A percentile compares a stretch with the other conserved stretches of the same genome.
Evolutionary conservation across 148 eudicot species (phyloP).

Genomic region (Bassia scoparia): DNA sequence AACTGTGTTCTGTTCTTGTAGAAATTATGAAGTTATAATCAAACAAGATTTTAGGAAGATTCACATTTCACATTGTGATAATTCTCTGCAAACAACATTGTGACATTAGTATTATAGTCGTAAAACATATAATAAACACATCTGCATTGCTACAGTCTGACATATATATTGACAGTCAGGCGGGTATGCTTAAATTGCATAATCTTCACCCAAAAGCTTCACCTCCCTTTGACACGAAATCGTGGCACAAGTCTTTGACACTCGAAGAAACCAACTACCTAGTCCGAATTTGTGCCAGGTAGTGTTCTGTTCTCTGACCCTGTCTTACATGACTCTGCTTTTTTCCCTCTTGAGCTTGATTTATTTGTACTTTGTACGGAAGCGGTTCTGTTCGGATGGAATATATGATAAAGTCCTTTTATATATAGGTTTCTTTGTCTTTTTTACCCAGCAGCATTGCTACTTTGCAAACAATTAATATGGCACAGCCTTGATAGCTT

Average conservation of each 20-base stretch:
- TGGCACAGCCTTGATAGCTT: too few species aligned
- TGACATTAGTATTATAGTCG: too few species aligned
- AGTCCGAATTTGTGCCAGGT: neutral
- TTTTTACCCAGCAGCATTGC: too few species aligned
- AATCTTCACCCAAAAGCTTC: neutral
- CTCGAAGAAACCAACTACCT: neutral
- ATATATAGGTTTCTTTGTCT: too few species aligned
- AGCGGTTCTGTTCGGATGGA: neutral
- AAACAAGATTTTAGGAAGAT: too few species aligned
- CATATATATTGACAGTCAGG: neutral
- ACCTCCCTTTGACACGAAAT: neutral
- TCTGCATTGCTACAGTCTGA: neutral
- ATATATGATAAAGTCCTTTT: neutral
- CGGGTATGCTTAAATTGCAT: neutral
- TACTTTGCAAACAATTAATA: too few species aligned
- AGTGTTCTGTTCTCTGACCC: neutral
- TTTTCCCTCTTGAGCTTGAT: neutral
- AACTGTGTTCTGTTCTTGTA: too few species aligned
- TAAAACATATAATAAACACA: neutral
- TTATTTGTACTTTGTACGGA: neutral
- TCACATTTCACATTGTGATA: too few species aligned
- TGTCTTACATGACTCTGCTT: neutral
- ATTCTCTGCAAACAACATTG: too few species aligned
- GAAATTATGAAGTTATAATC: too few species aligned
- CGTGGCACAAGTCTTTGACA: neutral